Conservation (phyloP, 139 green algal species). For the Tetradesmus obliquus region DNA sequence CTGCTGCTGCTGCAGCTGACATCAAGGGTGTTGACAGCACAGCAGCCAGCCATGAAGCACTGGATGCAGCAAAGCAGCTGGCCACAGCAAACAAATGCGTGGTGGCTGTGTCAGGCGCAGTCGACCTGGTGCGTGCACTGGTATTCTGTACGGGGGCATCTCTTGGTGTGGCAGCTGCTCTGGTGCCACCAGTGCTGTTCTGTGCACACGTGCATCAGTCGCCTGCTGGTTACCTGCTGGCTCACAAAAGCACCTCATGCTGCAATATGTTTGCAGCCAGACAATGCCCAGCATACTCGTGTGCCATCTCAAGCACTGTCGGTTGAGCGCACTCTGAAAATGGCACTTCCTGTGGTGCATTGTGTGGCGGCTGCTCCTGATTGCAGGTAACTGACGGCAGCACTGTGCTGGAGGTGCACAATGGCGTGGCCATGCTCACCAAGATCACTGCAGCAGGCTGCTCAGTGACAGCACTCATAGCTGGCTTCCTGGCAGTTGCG, state of each 20-base stretch:
- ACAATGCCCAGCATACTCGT: too few species aligned
- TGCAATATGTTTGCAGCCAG: too few species aligned
- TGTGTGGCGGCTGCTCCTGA: not conserved
- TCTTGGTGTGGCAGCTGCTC: too few species aligned
- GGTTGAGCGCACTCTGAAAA: too few species aligned
- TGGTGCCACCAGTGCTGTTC: too few species aligned
- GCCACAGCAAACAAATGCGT: constrained; percentile 65
- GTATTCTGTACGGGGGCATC: constrained; percentile 32
- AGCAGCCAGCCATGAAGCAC: constrained; percentile 64
- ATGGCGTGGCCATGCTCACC: constrained; percentile 74
- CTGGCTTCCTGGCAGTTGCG: constrained; percentile 72
- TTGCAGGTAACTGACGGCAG: constrained; percentile 76
- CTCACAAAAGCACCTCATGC: too few species aligned
- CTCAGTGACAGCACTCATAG: constrained; percentile 82
- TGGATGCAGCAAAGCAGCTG: constrained; percentile 61
- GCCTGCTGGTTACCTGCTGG: too few species aligned
- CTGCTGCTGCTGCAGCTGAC: constrained; percentile 21
- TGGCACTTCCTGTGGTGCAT: too few species aligned
- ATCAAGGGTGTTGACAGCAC: constrained; percentile 78
- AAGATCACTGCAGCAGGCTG: constrained; percentile 85
- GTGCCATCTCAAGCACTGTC: too few species aligned
- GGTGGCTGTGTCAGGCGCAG: constrained; percentile 77
- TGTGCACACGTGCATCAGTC: too few species aligned
- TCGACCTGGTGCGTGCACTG: constrained; percentile 65
- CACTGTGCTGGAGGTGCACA: constrained; percentile 60